Evolutionary conservation across 148 eudicot genomes (phyloP).

Genomic region (Vaccinium macrocarpon): DNA sequence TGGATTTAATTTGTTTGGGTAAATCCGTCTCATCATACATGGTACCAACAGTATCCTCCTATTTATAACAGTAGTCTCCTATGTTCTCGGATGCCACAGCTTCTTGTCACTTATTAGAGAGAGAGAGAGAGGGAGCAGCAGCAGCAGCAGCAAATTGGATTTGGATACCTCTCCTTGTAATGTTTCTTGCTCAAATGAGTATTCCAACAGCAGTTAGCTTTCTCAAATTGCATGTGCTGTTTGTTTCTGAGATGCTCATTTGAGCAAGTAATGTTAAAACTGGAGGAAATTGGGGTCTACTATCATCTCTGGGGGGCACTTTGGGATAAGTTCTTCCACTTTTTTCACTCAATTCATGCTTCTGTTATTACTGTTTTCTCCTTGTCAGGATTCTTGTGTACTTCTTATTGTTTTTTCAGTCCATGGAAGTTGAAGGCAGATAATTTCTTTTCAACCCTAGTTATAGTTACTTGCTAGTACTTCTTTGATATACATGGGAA

Average conservation of each 20-base stretch:
- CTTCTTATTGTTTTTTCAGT: no score
- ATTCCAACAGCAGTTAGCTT: slow-evolving; percentile 15
- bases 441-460: no score
- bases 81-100: neutral
- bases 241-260: slow-evolving; percentile 34
- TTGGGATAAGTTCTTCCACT: no score
- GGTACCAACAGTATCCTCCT: neutral
- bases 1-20: neutral
- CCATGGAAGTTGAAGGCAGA: no score
- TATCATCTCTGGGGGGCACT: neutral
- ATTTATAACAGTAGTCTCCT: slow-evolving; percentile 4
- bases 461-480: no score
- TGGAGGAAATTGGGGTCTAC: neutral
- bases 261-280: slow-evolving; percentile 19
- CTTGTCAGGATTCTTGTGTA: no score
- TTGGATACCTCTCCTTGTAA: slow-evolving; percentile 19
- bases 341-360: no score
- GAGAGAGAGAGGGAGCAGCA: slow-evolving; percentile 10
- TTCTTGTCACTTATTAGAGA: neutral
- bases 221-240: neutral
- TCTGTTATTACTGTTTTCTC: no score
- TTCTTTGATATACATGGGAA: no score
- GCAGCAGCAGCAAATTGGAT: neutral
- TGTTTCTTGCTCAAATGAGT: slow-evolving; percentile 38
- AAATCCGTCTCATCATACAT: neutral